Evolutionary conservation across 176 grass and related monocot genomes (phyloP).

Genomic region (Puya raimondii): DNA sequence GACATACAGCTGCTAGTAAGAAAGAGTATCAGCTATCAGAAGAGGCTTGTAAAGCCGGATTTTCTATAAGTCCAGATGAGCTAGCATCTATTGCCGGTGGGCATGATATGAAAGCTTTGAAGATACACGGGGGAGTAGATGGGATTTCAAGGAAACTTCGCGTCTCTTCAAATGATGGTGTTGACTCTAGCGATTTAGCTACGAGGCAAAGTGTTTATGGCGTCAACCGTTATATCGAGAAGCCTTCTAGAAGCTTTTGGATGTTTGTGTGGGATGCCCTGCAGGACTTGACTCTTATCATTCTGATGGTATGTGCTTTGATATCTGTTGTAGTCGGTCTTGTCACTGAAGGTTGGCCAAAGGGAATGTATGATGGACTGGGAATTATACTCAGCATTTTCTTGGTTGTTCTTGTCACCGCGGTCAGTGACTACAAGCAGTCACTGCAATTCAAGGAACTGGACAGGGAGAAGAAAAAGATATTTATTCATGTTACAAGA

Average conservation of each 20-base stretch:
- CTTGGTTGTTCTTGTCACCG: conserved; percentile 85
- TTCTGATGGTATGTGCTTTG: conserved; percentile 84
- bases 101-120: conserved; percentile 56
- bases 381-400: conserved; percentile 94
- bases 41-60: conserved; percentile 64
- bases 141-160: conserved; percentile 62
- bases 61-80: conserved; percentile 70
- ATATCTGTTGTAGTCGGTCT: conserved; percentile 77
- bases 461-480: conserved; percentile 95
- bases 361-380: conserved; percentile 90
- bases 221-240: conserved; percentile 56
- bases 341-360: conserved; percentile 82
- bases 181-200: conserved; percentile 34
- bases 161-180: conserved; percentile 37
- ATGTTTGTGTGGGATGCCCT: conserved; percentile 90
- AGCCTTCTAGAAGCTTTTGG: conserved; percentile 89
- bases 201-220: conserved; percentile 69
- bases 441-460: conserved; percentile 96
- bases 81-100: conserved; percentile 62
- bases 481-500: conserved; percentile 86
- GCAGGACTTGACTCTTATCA: conserved; percentile 82
- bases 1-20: conserved; percentile 37
- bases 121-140: conserved; percentile 50
- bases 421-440: conserved; percentile 88
- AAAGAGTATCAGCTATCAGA: conserved; percentile 56